Base-by-base conservation (phyloP, 1,139 yeast genomes). In the Suhomyces anneliseae region DNA sequence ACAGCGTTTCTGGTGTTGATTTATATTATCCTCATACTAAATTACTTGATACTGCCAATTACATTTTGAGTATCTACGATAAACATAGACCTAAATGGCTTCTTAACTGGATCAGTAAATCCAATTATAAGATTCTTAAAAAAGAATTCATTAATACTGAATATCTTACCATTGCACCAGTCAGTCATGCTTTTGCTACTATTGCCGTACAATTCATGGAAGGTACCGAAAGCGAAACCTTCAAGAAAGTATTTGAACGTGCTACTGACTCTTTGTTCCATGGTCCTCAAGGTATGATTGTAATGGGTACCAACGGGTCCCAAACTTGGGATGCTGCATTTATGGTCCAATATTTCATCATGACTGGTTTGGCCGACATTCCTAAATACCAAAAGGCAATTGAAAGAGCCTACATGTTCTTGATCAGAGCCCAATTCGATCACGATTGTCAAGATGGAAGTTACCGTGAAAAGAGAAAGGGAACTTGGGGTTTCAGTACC, bases 401-500 rank as follows among this genome's bases (percentile, higher is more conserved):
- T 24, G 74, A 76, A 32, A 72, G 73, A 26, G 87, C 90, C 0
- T 90, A 83, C 62, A 68, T 78, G 44, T 93, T 90, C 61, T 70
- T 95, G 45, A 77, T 90, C 9, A 74, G 90, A 48, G 86, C 96
- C 0, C 98, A 93, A 60, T 90, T 93, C 62, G 87, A 87, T 43
- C 83, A 83, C 5, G 89, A 92, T 36, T 85, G 95, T 61, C 89
- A 69, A 4, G 78, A 76, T 1, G 96, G 95, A 5, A 83, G 92
- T 51, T 92, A 77, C 66, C 78, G 99, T 57, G 98, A 93, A 60
- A 79, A 76, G 50, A 75, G 99, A 46, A 76, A 75, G 43, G 99
- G 99, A n/a, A 96, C 90, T 0, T 95, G 97, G 95, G 97, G 98
- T 0, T 95, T 93, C 62, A 88, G 96, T 44, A 95, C 98, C 0